Conservation (phyloP, 257 asterid species). For the Osmanthus fragrans region DNA sequence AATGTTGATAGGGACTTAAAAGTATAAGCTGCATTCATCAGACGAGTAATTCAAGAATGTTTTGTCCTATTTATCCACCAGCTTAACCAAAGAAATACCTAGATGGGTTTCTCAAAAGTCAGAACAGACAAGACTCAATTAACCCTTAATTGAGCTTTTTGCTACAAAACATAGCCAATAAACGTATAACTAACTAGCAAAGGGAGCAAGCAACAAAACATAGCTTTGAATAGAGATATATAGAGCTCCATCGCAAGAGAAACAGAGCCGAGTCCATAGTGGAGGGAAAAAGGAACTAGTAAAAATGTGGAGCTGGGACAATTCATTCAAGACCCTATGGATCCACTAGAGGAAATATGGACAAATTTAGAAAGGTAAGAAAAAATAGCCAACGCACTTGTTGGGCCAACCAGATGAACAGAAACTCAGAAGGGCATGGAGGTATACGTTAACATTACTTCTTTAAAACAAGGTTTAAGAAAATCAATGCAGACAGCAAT, state of each 20-base stretch:
- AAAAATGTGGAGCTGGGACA: neutral
- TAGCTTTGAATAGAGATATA: neutral
- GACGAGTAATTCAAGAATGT: slow-evolving; percentile 65
- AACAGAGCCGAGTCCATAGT: neutral
- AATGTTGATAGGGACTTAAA: slow-evolving; percentile 57
- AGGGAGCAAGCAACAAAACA: slow-evolving; percentile 1
- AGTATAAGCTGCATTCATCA: slow-evolving; percentile 83
- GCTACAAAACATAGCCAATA: neutral
- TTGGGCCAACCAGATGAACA: neutral
- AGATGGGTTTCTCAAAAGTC: slow-evolving; percentile 24
- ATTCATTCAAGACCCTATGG: neutral
- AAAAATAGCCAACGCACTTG: neutral
- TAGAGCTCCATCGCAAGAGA: slow-evolving; percentile 9
- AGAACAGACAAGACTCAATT: slow-evolving; percentile 1
- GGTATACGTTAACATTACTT: neutral
- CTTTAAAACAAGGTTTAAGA: neutral
- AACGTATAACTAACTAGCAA: slow-evolving; percentile 12
- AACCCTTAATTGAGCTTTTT: slow-evolving; percentile 4
- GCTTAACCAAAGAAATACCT: slow-evolving; percentile 27
- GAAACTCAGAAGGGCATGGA: neutral
- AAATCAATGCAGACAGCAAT: slow-evolving; percentile 4
- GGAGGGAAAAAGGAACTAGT: neutral
- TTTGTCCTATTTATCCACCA: slow-evolving; percentile 39
- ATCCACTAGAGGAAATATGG: neutral
- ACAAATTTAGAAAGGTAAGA: slow-evolving; percentile 6